Conservation (phyloP, 306 rosid genomes). For the Medicago arabica region DNA sequence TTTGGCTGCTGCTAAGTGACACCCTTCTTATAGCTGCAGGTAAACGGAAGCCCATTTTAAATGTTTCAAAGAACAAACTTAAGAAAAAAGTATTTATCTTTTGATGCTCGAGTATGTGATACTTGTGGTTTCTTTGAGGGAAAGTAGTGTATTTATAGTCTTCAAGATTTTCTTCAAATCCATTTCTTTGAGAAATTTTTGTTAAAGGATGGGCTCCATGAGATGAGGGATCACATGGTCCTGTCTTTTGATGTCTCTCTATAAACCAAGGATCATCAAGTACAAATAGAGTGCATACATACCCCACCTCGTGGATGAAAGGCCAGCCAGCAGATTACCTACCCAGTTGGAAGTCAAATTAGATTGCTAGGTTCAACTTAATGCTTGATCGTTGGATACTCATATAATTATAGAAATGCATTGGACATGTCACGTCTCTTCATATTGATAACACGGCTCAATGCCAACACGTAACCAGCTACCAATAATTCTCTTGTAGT, state of each 20-base stretch:
- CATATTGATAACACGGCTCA: not conserved
- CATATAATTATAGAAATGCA: not conserved
- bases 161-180: slow-evolving; percentile 14
- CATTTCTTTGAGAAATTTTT: slow-evolving; percentile 3
- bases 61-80: not conserved
- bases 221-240: slow-evolving; percentile 38
- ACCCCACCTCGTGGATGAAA: not conserved
- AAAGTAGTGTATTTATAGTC: not conserved
- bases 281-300: not conserved
- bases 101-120: slow-evolving; percentile 2
- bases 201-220: slow-evolving; percentile 5
- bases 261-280: not conserved
- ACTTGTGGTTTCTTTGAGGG: slow-evolving; percentile 10
- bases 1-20: not conserved
- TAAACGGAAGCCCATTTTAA: slow-evolving; percentile 33
- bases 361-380: not conserved
- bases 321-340: not conserved
- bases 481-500: not conserved
- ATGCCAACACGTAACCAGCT: not conserved
- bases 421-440: slow-evolving; percentile 11
- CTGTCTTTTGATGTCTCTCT: slow-evolving; percentile 4
- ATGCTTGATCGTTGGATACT: slow-evolving; percentile 5
- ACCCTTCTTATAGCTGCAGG: slow-evolving; percentile 17
- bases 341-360: slow-evolving; percentile 5
- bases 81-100: not conserved